These are phyloP conservation scores for Plasmopara viticola DNA, from an alignment of 352 stramenopile genomes.

Conservation along the genomic window DNA sequence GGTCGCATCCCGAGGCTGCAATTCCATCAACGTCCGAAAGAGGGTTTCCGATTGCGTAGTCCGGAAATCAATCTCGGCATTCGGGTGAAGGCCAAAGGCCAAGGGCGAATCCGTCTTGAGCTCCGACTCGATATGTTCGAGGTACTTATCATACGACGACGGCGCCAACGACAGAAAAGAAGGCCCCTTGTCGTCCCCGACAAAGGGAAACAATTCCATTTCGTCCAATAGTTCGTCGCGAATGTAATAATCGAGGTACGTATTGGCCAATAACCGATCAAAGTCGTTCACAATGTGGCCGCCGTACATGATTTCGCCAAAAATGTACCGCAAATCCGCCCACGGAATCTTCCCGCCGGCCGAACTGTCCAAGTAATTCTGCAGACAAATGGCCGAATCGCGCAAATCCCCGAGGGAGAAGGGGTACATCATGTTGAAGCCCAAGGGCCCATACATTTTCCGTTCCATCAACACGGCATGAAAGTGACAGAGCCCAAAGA, in stretches of 20 bases:
- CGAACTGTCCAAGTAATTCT: conserved; percentile 97
- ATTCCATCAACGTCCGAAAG: conserved; percentile 94
- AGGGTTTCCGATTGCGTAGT: conserved; percentile 94
- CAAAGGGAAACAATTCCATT: conserved; percentile 98
- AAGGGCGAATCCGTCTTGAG: conserved; percentile 95
- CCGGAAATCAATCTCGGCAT: conserved; percentile 98
- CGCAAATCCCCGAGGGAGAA: conserved; percentile 95
- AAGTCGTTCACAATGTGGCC: conserved; percentile 96
- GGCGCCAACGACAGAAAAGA: conserved; percentile 93
- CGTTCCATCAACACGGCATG: conserved; percentile 96
- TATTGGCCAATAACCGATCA: conserved; percentile 91
- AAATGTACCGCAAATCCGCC: conserved; percentile 95
- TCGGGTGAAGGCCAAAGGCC: conserved; percentile 96
- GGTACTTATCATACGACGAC: conserved; percentile 96
- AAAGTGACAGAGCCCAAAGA: conserved; percentile 97
- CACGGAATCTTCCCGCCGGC: conserved; percentile 93
- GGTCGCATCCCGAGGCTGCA: conserved; percentile 89
- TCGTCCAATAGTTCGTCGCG: conserved; percentile 96
- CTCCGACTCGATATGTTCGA: conserved; percentile 95
- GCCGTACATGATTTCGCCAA: conserved; percentile 96
- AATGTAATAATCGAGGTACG: conserved; percentile 98
- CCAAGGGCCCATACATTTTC: conserved; percentile 95
- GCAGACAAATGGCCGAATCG: conserved; percentile 91
- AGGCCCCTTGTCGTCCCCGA: conserved; percentile 93
- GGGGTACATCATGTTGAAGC: conserved; percentile 99